Conservation (phyloP, 768 basidiomycete species). For the Multifurca ochricompacta region DNA sequence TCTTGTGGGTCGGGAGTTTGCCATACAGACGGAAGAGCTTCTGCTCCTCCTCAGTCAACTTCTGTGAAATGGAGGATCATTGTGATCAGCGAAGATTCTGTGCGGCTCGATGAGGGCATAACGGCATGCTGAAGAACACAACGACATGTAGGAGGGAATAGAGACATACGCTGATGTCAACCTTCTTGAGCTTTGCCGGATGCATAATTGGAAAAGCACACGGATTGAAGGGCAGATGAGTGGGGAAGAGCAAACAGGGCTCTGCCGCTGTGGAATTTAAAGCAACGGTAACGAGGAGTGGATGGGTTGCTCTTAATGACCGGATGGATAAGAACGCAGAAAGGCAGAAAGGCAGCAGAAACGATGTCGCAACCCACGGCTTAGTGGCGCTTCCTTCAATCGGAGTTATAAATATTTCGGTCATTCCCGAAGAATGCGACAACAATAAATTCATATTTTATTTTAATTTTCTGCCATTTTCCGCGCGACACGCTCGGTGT, state of each 20-base stretch:
- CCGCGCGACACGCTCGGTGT: no score
- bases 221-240: slow-evolving; percentile 10
- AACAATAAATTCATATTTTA: not conserved
- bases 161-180: slow-evolving; percentile 81
- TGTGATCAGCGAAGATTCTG: not conserved
- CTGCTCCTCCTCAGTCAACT: slow-evolving; percentile 82
- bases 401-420: slow-evolving; percentile 7
- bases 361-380: not conserved
- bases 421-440: not conserved
- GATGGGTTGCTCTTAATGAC: not conserved
- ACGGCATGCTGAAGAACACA: not conserved
- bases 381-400: not conserved
- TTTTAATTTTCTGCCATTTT: not conserved
- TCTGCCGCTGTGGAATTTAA: slow-evolving; percentile 11
- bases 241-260: slow-evolving; percentile 23
- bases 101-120: not conserved
- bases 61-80: slow-evolving; percentile 35
- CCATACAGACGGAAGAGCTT: slow-evolving; percentile 93
- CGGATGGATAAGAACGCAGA: not conserved
- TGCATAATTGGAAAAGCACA: slow-evolving; percentile 42
- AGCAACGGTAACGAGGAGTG: not conserved
- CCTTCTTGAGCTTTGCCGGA: slow-evolving; percentile 78
- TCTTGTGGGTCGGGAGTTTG: slow-evolving; percentile 91
- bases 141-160: slow-evolving; percentile 14
- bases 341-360: no score